Evolutionary conservation across 257 asterid genomes (phyloP), one percentile per base, ranked within the genome.

Genomic region (Coffea canephora): DNA sequence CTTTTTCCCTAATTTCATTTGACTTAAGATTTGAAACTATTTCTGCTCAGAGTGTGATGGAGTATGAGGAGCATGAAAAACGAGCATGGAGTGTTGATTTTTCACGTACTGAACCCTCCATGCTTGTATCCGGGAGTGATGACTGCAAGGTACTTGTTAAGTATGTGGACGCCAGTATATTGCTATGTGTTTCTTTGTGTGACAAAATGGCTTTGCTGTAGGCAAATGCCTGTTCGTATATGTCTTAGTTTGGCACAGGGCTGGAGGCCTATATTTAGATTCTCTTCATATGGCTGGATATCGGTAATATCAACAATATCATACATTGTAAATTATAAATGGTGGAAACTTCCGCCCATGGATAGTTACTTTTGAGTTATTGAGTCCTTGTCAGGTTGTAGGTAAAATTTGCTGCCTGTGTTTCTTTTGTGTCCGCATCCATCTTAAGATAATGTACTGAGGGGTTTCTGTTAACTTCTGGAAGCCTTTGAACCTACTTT

Each of bases 111-210:
- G 90, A 87, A 61, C 90, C 90, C 48, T 83, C 90, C 2, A 87
- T 87, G 90, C 90, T 85, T 81, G 88, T 85, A 50, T 87, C 90
- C 34, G 88, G 90, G 18, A 83, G 90, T 81, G 90, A 87, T 83
- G 90, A 87, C 71, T 92, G 97, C 93, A 92, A 91, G 98, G 98
- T 94, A 86, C 79, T 36, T 49, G 43, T 21, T 66, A 69, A 48
- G 57, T 43, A 6, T 8, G 34, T 62, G 45, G 9, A n/a, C 50
- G 8, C 9, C 25, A 48, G 7, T 69, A 25, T 57, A 31, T 52
- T 25, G 23, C 48, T 12, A 8, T 65, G 25, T 65, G 7, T 5
- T 57, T 15, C 43, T 23, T 12, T 9, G 19, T 65, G 73, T 31
- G 67, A 16, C 13, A 31, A 50, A 48, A 6, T 49, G 66, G 55